phyloP scores from a whole-genome alignment of 495 filamentous ascomycete genomes.

The Hypoxylon fragiforme region DNA sequence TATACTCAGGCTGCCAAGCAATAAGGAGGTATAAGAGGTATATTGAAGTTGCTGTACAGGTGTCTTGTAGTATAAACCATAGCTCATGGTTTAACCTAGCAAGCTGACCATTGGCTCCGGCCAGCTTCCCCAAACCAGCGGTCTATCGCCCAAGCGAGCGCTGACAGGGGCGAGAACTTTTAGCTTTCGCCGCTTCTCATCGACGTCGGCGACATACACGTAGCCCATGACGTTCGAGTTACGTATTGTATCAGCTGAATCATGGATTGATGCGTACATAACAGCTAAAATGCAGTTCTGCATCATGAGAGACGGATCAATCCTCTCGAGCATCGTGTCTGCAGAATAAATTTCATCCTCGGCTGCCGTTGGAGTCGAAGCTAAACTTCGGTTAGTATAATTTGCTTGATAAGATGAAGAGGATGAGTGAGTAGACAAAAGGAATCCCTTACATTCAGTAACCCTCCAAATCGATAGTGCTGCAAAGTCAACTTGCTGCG shows the following conservation, averaged over 20 bases:
- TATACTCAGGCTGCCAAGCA: too few species aligned
- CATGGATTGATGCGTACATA: constrained; percentile 68
- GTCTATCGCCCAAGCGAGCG: constrained; percentile 73
- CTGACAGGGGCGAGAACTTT: constrained; percentile 80
- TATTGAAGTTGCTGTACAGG: too few species aligned
- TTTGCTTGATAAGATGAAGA: neutral
- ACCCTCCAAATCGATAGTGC: constrained; percentile 71
- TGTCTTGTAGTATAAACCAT: too few species aligned
- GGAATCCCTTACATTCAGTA: constrained; percentile 50
- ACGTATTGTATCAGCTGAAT: constrained; percentile 70
- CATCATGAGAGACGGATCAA: constrained; percentile 62
- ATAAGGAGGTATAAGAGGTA: too few species aligned
- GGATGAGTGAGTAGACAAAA: neutral
- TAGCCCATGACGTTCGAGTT: constrained; percentile 90
- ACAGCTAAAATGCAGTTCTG: constrained; percentile 76
- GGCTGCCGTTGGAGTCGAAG: constrained; percentile 6
- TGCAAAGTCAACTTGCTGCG: constrained; percentile 74
- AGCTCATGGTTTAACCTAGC: constrained; percentile 44
- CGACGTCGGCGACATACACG: constrained; percentile 87
- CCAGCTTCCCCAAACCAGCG: constrained; percentile 67
- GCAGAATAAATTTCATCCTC: constrained; percentile 33
- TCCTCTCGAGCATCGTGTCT: constrained; percentile 56
- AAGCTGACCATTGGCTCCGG: constrained; percentile 58
- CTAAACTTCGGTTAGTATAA: constrained; percentile 12
- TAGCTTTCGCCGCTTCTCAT: constrained; percentile 79